Base-by-base conservation (phyloP, 2,329 filamentous ascomycete genomes). In the Paramyrothecium sp. region DNA sequence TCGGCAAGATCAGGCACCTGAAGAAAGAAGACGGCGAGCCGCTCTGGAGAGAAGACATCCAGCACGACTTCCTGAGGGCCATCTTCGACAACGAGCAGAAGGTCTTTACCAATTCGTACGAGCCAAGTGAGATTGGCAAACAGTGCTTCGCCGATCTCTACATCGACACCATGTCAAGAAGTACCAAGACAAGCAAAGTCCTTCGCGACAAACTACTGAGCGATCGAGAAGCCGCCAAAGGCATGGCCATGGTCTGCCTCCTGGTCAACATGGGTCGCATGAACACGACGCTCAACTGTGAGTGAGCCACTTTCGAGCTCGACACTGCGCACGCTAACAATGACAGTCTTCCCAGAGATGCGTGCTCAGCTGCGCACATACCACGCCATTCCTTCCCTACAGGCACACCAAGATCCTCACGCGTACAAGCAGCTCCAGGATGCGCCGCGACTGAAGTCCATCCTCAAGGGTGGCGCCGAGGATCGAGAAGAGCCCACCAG, bases 161-260 rank as follows among this genome's bases (percentile, higher is more conserved):
- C 76, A 94, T 99, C 68, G 95, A 98, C 75, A 94, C 95, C 59
- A 98, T 99, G 94, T 92, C 95, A 3, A 87, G 92, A 73, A 99
- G 95, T 78, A 97, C 92, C 81, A 99, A 99, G 81, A 98, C 94
- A 26, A 98, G 95, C 81, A 98, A 98, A 77, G 95, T 99, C 53
- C 81, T 99, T 62, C 92, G 96, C 73, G 95, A 99, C 75, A 98
- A 99, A 79, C 82, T 99, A 62, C 83, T 97, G 68, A 95, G 89
- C 64, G 95, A 99, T 72, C 88, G 91, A 68, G 89, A 92, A 62
- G 93, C 93, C 21, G 95, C 94, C 38, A 92, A 97, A 73, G 94
- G 92, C 69, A 99, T 99, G 95, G 95, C 95, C 54, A 99, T 99
- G 95, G 94, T 99, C 58, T 99, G 95, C 75, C 79, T 99, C 63